Percentiles rank a stretch among this genome's conserved stretches.
phyloP scores from a whole-genome alignment of 495 filamentous ascomycete genomes.

The Pyronema domesticum region DNA sequence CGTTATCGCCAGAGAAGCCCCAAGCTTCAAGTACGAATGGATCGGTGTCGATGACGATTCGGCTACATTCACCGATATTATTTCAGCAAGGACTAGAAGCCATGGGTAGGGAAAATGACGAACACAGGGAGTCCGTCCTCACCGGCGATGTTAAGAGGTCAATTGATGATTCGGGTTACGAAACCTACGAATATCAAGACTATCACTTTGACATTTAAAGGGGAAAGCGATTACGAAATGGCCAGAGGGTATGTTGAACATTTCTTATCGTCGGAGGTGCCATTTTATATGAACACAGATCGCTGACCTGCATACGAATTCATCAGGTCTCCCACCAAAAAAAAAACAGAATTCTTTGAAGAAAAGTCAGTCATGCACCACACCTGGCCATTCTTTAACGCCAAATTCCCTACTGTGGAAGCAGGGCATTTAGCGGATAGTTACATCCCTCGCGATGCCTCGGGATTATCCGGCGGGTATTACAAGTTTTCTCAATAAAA shows the following conservation, averaged over 20 bases:
- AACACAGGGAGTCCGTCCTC: constrained; percentile 33
- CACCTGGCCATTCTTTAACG: constrained; percentile 69
- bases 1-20: constrained; percentile 27
- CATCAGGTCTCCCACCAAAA: constrained; percentile 64
- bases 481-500: constrained; percentile 25
- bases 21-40: constrained; percentile 35
- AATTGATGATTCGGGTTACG: constrained; percentile 59
- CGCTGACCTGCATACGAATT: constrained; percentile 5
- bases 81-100: constrained; percentile 88
- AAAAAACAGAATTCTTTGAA: constrained; percentile 71
- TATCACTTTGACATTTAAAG: constrained; percentile 71
- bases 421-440: constrained; percentile 48
- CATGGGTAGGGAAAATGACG: constrained; percentile 35
- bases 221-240: constrained; percentile 80
- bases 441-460: constrained; percentile 4
- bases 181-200: constrained; percentile 91
- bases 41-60: constrained; percentile 27
- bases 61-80: constrained; percentile 70
- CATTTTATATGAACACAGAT: neutral
- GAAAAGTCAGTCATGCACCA: constrained; percentile 60
- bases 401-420: constrained; percentile 42
- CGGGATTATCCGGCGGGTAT: constrained; percentile 13
- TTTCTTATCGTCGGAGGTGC: neutral
- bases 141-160: constrained; percentile 73
- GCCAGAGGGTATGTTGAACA: constrained; percentile 58